Conservation (phyloP, 2,329 filamentous ascomycete species). For the Monosporascus ibericus region DNA sequence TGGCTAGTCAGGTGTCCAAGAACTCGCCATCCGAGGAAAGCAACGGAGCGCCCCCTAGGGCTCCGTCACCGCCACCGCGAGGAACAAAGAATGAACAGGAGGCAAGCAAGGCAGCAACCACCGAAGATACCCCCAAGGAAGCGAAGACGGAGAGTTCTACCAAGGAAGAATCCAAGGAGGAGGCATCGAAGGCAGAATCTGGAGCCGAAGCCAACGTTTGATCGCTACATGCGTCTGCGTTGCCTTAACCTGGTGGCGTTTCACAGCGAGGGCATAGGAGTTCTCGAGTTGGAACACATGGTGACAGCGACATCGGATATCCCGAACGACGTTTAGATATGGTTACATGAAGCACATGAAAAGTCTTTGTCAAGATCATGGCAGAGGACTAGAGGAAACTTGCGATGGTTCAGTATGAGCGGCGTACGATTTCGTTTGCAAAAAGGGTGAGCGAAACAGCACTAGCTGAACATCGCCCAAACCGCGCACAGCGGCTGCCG, state of each 20-base stretch:
- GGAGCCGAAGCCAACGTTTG: conserved; percentile 19
- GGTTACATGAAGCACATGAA: conserved; percentile 16
- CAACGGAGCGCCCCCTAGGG: conserved; percentile 23
- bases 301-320: background rate
- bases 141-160: conserved; percentile 11
- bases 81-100: conserved; percentile 22
- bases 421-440: background rate
- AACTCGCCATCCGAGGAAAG: conserved; percentile 26
- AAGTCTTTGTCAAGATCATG: conserved; percentile 18
- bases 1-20: conserved; percentile 77
- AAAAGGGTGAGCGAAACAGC: background rate
- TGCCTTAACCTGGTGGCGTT: conserved; percentile 1
- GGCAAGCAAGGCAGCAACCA: conserved; percentile 17
- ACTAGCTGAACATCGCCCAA: background rate
- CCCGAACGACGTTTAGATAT: conserved; percentile 12
- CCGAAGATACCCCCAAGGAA: conserved; percentile 17
- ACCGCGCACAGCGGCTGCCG: background rate
- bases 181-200: conserved; percentile 14
- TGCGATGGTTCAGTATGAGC: conserved; percentile 3
- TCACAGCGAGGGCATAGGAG: conserved; percentile 6
- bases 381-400: conserved; percentile 9
- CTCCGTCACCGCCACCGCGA: conserved; percentile 25
- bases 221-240: conserved; percentile 6
- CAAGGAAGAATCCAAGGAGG: conserved; percentile 20
- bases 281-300: background rate